Base-by-base conservation (phyloP, 257 asterid species). In the Petunia secreta region DNA sequence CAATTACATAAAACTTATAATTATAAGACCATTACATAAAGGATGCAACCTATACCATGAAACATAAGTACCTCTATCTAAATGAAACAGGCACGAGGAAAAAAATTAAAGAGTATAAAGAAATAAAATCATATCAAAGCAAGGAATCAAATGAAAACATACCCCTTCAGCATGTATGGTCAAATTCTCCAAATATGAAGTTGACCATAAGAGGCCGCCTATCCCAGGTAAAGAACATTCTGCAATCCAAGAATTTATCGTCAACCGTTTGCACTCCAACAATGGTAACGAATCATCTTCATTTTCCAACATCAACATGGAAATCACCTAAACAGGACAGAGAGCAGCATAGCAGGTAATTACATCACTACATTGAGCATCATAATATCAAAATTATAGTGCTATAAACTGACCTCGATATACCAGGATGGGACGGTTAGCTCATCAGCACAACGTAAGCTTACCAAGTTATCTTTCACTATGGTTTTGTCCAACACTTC, bases 201-300 rank as follows among this genome's bases (percentile, higher is more conserved):
- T 66, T 66, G 75, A 67, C 38, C 50, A 40, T 67, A 67, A 67
- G 14, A 67, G 75, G 41, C 34, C 5, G 25, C 37, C 75, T 41
- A 67, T 67, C 37, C 75, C 75, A 11, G 15, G 75, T 40, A 67
- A 40, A 54, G 54, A 50, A 3, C 15, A 14, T 67, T 4, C 43
- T 43, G 75, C 41, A 67, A 67, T 67, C 75, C 55, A 67, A 43
- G 75, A 67, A 67, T 67, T 43, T 43, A 67, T 25, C n/a, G 75
- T 43, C 75, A 67, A 67, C 39, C 5, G 15, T n/a, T 43, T 67
- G 55, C 75, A 67, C 39, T n/a, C 34, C 75, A 44, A 55, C 55
- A 67, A 43, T 4, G 50, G 75, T 11, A 43, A 43, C 34, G 75
- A 25, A 43, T 15, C 57, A 67, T n/a, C 55, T 43, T 67, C 43